Evolutionary conservation across 805 yeast genomes (phyloP).

Genomic region (Monosporozyma aerobia): DNA sequence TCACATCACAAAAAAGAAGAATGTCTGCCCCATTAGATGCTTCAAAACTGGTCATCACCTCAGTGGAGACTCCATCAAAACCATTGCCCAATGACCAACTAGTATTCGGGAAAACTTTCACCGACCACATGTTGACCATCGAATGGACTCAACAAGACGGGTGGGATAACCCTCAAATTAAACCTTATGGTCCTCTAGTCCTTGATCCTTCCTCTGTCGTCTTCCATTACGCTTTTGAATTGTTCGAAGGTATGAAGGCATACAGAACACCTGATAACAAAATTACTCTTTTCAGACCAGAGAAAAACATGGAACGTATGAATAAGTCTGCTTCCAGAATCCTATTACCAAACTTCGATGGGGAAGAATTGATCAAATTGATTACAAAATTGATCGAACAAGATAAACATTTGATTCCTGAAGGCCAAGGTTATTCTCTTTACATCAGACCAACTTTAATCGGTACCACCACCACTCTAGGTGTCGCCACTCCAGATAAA

Average conservation of each 20-base stretch:
- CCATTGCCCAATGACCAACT: slow-evolving; percentile 52
- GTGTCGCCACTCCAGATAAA: slow-evolving; percentile 71
- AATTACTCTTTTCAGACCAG: slow-evolving; percentile 79
- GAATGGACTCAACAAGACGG: slow-evolving; percentile 73
- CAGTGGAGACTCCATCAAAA: slow-evolving; percentile 39
- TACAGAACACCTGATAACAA: slow-evolving; percentile 54
- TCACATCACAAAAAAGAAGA: too few species aligned
- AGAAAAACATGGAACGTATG: slow-evolving; percentile 85
- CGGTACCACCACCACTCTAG: slow-evolving; percentile 82
- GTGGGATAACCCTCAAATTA: slow-evolving; percentile 82
- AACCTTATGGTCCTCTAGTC: slow-evolving; percentile 66
- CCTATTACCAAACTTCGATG: slow-evolving; percentile 78
- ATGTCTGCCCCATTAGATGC: slow-evolving; percentile 40
- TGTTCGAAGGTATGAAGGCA: slow-evolving; percentile 94
- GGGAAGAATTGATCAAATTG: slow-evolving; percentile 62
- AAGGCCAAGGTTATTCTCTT: slow-evolving; percentile 78
- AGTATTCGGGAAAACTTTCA: slow-evolving; percentile 65
- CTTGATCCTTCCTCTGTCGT: slow-evolving; percentile 85
- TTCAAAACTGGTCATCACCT: slow-evolving; percentile 40
- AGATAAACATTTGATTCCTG: slow-evolving; percentile 72
- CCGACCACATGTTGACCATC: slow-evolving; percentile 78
- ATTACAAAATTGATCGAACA: slow-evolving; percentile 64
- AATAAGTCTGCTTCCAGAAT: slow-evolving; percentile 83
- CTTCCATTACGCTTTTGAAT: slow-evolving; percentile 88
- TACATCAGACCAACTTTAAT: slow-evolving; percentile 91